Evolutionary conservation across 1,284 basidiomycete species (phyloP).

Genomic region (Cryptococcus sp.): DNA sequence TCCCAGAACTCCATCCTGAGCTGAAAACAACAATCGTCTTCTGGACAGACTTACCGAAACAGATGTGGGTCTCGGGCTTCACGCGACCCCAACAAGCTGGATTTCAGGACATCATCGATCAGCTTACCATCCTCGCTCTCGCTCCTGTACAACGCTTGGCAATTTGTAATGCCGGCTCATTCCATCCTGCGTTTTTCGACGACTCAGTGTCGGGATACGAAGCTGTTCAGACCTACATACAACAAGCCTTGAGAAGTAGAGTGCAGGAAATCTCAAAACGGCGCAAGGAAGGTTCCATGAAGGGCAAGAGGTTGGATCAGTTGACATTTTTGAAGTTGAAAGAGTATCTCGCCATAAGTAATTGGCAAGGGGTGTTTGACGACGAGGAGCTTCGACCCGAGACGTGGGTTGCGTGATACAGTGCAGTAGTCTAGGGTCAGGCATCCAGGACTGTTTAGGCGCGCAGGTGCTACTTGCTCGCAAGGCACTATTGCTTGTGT

Average conservation of each 20-base stretch:
- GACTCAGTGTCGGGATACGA: neutral
- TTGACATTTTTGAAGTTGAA: slow-evolving; percentile 3
- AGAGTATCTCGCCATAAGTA: neutral
- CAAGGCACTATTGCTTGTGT: too few relatives aligned
- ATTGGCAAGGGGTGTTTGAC: slow-evolving; percentile 9
- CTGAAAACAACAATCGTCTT: slow-evolving; percentile 7
- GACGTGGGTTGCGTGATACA: slow-evolving; percentile 1
- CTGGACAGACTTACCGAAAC: slow-evolving; percentile 6
- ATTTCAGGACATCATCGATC: slow-evolving; percentile 9
- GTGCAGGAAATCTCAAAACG: neutral
- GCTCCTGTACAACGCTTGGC: neutral
- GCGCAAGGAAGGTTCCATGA: neutral
- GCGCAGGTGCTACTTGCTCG: too few relatives aligned
- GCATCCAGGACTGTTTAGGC: too few relatives aligned
- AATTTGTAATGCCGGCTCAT: slow-evolving; percentile 8
- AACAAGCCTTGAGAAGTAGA: neutral
- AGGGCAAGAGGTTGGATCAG: neutral
- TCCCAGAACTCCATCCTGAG: neutral
- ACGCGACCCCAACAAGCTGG: neutral
- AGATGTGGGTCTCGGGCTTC: slow-evolving; percentile 1
- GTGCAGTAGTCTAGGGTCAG: too few relatives aligned
- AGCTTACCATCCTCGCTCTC: slow-evolving; percentile 7
- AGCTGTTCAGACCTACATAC: neutral
- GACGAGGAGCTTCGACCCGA: slow-evolving; percentile 5
- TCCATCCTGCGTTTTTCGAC: slow-evolving; percentile 3